Percentiles rank a stretch among this genome's conserved stretches.
Conservation (phyloP, 192 early-diverging fungal species). For the Mortierella alpina region DNA sequence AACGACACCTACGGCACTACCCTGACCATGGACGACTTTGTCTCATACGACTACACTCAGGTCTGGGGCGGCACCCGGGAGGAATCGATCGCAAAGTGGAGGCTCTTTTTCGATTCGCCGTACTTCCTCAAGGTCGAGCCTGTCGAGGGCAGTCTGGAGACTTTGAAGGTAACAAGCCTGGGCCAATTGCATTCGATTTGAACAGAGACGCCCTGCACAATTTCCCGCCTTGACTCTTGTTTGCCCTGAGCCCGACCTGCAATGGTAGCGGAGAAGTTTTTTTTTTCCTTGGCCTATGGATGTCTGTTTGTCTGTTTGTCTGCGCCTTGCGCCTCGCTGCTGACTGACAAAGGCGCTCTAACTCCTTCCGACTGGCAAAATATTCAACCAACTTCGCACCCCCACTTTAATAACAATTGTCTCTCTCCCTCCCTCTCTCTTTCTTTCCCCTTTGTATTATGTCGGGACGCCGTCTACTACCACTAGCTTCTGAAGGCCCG, state of each 20-base stretch:
- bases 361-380: too few species aligned
- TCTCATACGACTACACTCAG: slow-evolving; percentile 61
- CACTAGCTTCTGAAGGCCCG: slow-evolving; percentile 58
- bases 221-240: background rate
- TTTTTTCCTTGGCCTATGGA: background rate
- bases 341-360: too few species aligned
- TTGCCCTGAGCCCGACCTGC: background rate
- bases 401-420: background rate
- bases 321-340: too few species aligned
- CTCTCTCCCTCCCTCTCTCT: background rate
- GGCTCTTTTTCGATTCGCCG: slow-evolving; percentile 64
- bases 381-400: too few species aligned
- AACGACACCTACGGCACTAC: slow-evolving; percentile 64
- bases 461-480: too few species aligned
- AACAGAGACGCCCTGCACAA: background rate
- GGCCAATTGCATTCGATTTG: background rate
- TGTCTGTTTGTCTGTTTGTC: background rate
- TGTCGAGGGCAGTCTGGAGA: slow-evolving; percentile 63
- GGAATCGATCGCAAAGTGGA: slow-evolving; percentile 63
- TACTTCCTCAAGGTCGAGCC: slow-evolving; percentile 65
- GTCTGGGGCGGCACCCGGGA: slow-evolving; percentile 67
- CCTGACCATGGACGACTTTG: slow-evolving; percentile 58
- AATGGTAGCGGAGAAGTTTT: background rate
- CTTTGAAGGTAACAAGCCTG: slow-evolving; percentile 52
- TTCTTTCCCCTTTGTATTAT: background rate